Conservation (phyloP, 306 rosid genomes). For the Cicer bijugum region DNA sequence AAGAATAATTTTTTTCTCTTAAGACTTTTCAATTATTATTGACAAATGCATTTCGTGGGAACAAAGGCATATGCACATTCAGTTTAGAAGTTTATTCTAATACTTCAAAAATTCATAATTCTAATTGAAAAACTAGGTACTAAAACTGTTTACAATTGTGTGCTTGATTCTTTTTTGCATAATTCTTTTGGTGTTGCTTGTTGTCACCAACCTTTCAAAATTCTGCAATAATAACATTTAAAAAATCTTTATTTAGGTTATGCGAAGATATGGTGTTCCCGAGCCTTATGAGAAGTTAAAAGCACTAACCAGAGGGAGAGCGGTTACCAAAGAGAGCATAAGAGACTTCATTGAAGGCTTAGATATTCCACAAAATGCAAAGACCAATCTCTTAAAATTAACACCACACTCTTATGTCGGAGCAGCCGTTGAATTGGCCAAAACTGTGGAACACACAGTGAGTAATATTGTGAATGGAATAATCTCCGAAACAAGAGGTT, state of each 20-base stretch:
- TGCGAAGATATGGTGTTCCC: constrained; percentile 91
- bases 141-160: not conserved
- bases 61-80: not conserved
- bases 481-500: constrained; percentile 29
- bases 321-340: constrained; percentile 76
- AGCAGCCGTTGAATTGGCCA: constrained; percentile 81
- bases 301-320: constrained; percentile 84
- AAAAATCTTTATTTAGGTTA: constrained; percentile 58
- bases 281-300: constrained; percentile 96
- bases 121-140: not conserved
- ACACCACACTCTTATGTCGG: constrained; percentile 87
- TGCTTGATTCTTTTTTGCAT: constrained; percentile 24
- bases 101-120: not conserved
- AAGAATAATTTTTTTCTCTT: constrained; percentile 11
- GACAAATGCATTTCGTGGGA: not conserved
- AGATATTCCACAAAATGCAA: constrained; percentile 74
- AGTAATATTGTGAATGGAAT: constrained; percentile 44
- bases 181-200: constrained; percentile 34
- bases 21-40: constrained; percentile 3
- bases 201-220: not conserved
- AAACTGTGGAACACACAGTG: constrained; percentile 55
- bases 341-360: constrained; percentile 72
- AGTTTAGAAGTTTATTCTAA: not conserved
- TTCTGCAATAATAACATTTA: constrained; percentile 4
- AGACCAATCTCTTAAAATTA: constrained; percentile 63